These are phyloP conservation scores for Mucor sp. DNA, from an alignment of 371 early-diverging fungal species.

Conservation along the genomic window DNA sequence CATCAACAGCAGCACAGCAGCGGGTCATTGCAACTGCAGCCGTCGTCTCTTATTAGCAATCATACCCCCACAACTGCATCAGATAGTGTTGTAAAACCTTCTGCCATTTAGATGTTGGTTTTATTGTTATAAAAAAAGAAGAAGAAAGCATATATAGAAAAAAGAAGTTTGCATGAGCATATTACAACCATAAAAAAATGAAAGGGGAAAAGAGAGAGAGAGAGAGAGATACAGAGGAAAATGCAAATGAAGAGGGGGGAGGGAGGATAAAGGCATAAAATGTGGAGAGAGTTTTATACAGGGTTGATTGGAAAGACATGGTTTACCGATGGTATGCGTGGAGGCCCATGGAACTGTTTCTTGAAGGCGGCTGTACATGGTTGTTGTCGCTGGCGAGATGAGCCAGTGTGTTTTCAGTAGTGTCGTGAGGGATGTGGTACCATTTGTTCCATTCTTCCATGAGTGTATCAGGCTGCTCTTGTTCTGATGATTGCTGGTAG, in stretches of 20 bases:
- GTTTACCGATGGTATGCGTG: neutral
- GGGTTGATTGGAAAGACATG: neutral
- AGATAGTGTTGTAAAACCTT: neutral
- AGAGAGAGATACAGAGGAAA: neutral
- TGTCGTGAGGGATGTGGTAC: neutral
- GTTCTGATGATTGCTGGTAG: neutral
- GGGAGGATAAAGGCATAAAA: neutral
- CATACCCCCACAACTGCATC: neutral
- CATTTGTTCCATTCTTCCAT: neutral
- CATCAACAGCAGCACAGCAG: constrained; percentile 6
- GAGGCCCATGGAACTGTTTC: neutral
- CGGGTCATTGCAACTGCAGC: constrained; percentile 2
- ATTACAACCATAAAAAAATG: neutral
- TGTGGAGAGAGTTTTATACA: neutral
- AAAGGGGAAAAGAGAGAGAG: neutral
- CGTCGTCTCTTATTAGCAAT: neutral
- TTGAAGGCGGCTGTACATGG: neutral
- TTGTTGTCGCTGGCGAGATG: neutral
- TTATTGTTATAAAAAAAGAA: neutral
- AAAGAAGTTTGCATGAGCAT: neutral
- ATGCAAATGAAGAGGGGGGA: neutral
- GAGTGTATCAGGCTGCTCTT: neutral
- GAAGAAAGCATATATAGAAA: neutral
- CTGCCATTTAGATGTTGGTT: neutral
- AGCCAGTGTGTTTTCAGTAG: neutral